Evolutionary conservation across 495 filamentous ascomycete species (phyloP).

Genomic region (Podospora pseudocomata): DNA sequence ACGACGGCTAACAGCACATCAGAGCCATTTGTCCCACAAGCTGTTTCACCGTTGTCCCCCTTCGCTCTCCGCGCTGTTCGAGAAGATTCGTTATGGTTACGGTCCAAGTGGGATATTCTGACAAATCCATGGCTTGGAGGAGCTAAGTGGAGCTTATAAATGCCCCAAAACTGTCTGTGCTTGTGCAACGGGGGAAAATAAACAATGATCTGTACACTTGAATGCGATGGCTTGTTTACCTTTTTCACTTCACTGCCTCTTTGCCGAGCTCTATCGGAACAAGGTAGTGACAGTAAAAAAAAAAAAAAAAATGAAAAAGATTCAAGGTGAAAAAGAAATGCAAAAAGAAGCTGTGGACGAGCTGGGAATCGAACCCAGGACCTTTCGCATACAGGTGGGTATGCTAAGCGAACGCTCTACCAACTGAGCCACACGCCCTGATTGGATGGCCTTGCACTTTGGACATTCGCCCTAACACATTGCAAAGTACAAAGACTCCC

Average conservation of each 20-base stretch:
- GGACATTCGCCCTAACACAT: too few relatives aligned
- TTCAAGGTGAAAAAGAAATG: background rate
- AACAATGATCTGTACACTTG: background rate
- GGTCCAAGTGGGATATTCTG: background rate
- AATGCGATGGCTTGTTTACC: background rate
- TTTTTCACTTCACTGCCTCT: background rate
- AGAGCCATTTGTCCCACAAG: background rate
- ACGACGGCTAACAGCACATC: too few relatives aligned
- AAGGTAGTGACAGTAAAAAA: background rate
- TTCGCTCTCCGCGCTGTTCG: background rate
- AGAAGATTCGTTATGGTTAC: background rate
- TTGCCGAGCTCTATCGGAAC: background rate
- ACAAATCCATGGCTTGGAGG: background rate
- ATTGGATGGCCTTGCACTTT: background rate
- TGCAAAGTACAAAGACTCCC: too few relatives aligned
- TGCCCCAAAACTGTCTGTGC: background rate
- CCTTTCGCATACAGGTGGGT: conserved; percentile 22
- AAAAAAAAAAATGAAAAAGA: background rate
- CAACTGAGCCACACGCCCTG: conserved; percentile 30
- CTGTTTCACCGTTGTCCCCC: background rate
- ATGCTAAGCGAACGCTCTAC: conserved; percentile 30
- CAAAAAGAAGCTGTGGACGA: conserved; percentile 16
- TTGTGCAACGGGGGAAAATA: background rate
- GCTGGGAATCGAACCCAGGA: conserved; percentile 30
- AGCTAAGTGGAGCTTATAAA: background rate